Conservation (phyloP, 2,329 filamentous ascomycete genomes). For the Corinectria fuckeliana region DNA sequence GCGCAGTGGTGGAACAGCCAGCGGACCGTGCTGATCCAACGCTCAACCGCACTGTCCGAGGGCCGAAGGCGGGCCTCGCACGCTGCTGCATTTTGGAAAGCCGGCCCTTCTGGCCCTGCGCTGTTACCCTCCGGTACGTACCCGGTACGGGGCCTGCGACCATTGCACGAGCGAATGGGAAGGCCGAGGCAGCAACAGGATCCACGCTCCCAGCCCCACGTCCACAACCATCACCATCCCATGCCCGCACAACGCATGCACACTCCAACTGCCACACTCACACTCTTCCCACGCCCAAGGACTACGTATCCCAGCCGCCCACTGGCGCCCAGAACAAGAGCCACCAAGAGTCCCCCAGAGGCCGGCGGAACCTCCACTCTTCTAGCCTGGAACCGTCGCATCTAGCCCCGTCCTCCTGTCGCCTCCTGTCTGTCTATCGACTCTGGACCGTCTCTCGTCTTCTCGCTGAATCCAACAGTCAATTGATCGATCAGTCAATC, state of each 20-base stretch:
- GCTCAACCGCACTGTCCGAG: conserved; percentile 12
- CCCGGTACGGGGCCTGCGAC: not conserved
- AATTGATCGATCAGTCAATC: conserved; percentile 13
- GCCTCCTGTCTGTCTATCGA: conserved; percentile 11
- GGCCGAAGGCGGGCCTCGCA: not conserved
- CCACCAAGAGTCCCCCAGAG: not conserved
- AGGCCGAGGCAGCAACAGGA: not conserved
- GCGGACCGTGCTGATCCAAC: not conserved
- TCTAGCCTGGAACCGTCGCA: conserved; percentile 27
- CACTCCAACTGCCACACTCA: conserved; percentile 6
- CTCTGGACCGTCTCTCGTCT: conserved; percentile 22
- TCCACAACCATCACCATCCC: not conserved
- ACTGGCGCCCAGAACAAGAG: conserved; percentile 8
- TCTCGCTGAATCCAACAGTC: conserved; percentile 15
- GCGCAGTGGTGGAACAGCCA: not conserved
- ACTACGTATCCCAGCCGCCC: not conserved
- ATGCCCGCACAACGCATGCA: conserved; percentile 9
- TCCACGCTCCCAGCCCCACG: conserved; percentile 1
- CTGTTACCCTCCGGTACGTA: not conserved
- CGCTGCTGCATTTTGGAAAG: not conserved
- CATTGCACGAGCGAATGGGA: conserved; percentile 4
- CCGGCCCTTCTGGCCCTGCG: not conserved
- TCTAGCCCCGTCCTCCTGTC: conserved; percentile 14
- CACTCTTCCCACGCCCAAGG: conserved; percentile 11
- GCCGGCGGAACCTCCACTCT: conserved; percentile 26